phyloP scores from a whole-genome alignment of 2,329 filamentous ascomycete genomes.

The Verticillium klebahnii region DNA sequence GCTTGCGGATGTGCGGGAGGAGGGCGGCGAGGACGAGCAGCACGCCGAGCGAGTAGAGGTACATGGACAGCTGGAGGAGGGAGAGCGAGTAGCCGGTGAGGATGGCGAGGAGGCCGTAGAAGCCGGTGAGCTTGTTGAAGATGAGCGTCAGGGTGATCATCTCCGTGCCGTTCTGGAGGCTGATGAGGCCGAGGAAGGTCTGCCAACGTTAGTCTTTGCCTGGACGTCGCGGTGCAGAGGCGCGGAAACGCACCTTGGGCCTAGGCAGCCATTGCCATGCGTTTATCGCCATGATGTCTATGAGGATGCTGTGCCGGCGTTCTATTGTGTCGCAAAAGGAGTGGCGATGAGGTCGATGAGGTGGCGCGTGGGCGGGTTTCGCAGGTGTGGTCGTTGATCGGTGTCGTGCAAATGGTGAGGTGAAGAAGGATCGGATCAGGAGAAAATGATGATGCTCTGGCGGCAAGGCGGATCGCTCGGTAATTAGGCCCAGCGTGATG shows the following conservation, averaged over 20 bases:
- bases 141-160: constrained; percentile 78
- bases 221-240: no score
- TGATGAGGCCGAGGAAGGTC: constrained; percentile 83
- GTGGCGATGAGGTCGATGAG: neutral
- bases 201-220: constrained; percentile 28
- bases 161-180: constrained; percentile 79
- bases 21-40: constrained; percentile 66
- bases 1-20: constrained; percentile 73
- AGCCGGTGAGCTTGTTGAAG: constrained; percentile 87
- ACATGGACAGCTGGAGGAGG: constrained; percentile 81
- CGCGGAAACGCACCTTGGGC: constrained; percentile 17
- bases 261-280: constrained; percentile 19
- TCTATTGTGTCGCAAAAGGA: neutral
- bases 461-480: constrained; percentile 1
- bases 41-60: constrained; percentile 76
- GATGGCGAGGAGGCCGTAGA: constrained; percentile 86
- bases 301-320: neutral
- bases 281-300: constrained; percentile 5
- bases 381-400: neutral
- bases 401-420: neutral
- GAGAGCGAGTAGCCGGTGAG: constrained; percentile 83
- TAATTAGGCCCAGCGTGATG: neutral
- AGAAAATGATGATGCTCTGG: neutral
- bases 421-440: neutral
- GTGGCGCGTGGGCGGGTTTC: neutral